Conservation (phyloP, 495 filamentous ascomycete genomes). For the Penicillium odoratum region DNA sequence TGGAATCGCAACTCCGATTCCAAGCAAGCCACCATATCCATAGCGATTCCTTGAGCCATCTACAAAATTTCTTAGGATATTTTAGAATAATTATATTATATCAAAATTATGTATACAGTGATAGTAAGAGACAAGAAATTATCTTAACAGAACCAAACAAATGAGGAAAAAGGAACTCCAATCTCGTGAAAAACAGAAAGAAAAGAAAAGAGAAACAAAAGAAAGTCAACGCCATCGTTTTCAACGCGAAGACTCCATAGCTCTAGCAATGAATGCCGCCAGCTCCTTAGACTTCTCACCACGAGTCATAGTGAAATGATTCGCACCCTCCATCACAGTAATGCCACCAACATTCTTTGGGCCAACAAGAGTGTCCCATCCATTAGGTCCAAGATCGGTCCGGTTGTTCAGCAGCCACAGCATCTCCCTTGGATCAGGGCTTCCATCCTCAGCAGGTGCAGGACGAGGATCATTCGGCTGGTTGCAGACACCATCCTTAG, state of each 20-base stretch:
- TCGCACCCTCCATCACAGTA: constrained; percentile 39
- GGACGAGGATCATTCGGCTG: constrained; percentile 66
- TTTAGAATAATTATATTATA: not conserved
- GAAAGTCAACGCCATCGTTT: constrained; percentile 1
- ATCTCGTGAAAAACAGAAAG: constrained; percentile 1
- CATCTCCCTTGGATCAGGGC: constrained; percentile 55
- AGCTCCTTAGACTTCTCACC: constrained; percentile 40
- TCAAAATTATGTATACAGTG: constrained; percentile 13
- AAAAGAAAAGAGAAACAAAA: constrained; percentile 3
- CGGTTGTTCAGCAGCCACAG: constrained; percentile 78
- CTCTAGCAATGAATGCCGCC: constrained; percentile 34
- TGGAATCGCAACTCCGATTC: not conserved
- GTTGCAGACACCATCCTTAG: constrained; percentile 76
- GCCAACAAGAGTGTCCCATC: constrained; percentile 76
- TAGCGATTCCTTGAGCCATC: not conserved
- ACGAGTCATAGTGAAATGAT: constrained; percentile 45
- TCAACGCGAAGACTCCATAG: constrained; percentile 22
- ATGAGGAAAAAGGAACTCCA: not conserved
- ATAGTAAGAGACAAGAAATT: constrained; percentile 8
- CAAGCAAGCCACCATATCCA: not conserved
- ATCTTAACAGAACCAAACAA: not conserved
- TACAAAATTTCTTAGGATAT: not conserved
- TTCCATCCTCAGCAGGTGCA: constrained; percentile 65
- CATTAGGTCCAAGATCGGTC: constrained; percentile 73
- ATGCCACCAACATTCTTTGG: constrained; percentile 65